Conservation (phyloP, 805 yeast genomes). For the Saccharomycopsis fibuligera region DNA sequence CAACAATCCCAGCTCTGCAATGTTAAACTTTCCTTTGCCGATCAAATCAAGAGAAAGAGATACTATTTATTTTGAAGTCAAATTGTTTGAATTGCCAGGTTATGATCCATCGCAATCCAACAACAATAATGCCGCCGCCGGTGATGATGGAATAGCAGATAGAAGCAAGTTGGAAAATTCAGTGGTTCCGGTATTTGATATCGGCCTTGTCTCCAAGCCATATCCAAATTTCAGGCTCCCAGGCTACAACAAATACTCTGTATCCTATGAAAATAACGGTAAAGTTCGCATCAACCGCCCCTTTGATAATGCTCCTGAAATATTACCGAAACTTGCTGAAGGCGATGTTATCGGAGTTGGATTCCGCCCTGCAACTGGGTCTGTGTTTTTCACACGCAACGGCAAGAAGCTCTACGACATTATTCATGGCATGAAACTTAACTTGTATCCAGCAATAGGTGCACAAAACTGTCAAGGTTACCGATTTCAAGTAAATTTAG, state of each 20-base stretch:
- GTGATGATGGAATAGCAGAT: slow-evolving; percentile 4
- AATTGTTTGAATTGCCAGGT: slow-evolving; percentile 35
- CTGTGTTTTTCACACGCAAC: slow-evolving; percentile 88
- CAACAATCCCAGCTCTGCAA: slow-evolving; percentile 10
- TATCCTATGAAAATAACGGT: slow-evolving; percentile 71
- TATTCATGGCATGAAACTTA: slow-evolving; percentile 53
- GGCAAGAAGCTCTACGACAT: slow-evolving; percentile 84
- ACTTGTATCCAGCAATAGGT: slow-evolving; percentile 82
- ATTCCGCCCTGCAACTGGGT: slow-evolving; percentile 72
- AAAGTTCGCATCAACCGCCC: slow-evolving; percentile 62
- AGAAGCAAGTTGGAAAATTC: slow-evolving; percentile 4
- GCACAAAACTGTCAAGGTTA: slow-evolving; percentile 50
- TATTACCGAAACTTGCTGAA: slow-evolving; percentile 44
- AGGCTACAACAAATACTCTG: slow-evolving; percentile 62
- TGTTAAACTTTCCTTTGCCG: slow-evolving; percentile 20
- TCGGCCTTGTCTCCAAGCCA: slow-evolving; percentile 67
- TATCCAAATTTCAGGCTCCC: slow-evolving; percentile 73
- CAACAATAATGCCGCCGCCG: neutral
- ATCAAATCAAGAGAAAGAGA: slow-evolving; percentile 27
- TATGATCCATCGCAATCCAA: slow-evolving; percentile 20
- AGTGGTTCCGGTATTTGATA: slow-evolving; percentile 44
- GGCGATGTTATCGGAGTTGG: slow-evolving; percentile 96
- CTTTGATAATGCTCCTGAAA: slow-evolving; percentile 34
- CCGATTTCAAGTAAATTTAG: slow-evolving; percentile 58
- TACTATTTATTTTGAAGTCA: slow-evolving; percentile 62